phyloP scores from a whole-genome alignment of 2,329 filamentous ascomycete species.

The Aureobasidium sp. region DNA sequence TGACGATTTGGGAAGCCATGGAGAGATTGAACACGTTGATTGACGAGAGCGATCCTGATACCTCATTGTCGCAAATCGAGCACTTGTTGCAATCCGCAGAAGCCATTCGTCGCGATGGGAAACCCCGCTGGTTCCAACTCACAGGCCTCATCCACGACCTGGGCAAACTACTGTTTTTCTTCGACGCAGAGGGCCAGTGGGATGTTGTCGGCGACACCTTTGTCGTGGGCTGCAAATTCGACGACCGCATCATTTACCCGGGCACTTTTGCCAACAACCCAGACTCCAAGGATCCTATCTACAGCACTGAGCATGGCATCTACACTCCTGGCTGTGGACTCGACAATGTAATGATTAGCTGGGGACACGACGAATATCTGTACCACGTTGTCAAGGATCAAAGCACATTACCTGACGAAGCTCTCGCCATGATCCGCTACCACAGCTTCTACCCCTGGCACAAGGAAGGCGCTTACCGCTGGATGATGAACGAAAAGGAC shows the following conservation, averaged over 20 bases:
- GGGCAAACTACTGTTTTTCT: constrained; percentile 73
- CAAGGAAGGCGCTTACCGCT: constrained; percentile 65
- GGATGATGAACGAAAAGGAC: constrained; percentile 80
- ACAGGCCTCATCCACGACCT: constrained; percentile 72
- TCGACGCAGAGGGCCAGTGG: constrained; percentile 81
- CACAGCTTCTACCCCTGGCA: constrained; percentile 95
- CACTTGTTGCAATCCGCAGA: constrained; percentile 84
- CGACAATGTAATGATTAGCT: constrained; percentile 81
- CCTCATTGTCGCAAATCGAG: constrained; percentile 77
- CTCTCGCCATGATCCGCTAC: constrained; percentile 86
- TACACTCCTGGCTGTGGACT: constrained; percentile 72
- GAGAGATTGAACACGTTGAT: constrained; percentile 87
- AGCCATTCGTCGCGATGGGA: constrained; percentile 77
- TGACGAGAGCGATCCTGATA: constrained; percentile 87
- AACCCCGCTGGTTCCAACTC: constrained; percentile 75
- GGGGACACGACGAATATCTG: constrained; percentile 83
- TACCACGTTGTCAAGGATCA: constrained; percentile 84
- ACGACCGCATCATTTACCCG: constrained; percentile 70
- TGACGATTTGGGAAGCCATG: constrained; percentile 87
- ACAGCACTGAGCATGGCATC: constrained; percentile 69
- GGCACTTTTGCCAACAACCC: constrained; percentile 71
- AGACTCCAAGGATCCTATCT: constrained; percentile 62
- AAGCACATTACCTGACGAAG: constrained; percentile 68
- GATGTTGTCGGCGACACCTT: constrained; percentile 86
- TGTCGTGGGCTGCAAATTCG: constrained; percentile 67